These are phyloP conservation scores for Musa itinerans DNA, from an alignment of 176 grass and related monocot species.

Conservation along the genomic window DNA sequence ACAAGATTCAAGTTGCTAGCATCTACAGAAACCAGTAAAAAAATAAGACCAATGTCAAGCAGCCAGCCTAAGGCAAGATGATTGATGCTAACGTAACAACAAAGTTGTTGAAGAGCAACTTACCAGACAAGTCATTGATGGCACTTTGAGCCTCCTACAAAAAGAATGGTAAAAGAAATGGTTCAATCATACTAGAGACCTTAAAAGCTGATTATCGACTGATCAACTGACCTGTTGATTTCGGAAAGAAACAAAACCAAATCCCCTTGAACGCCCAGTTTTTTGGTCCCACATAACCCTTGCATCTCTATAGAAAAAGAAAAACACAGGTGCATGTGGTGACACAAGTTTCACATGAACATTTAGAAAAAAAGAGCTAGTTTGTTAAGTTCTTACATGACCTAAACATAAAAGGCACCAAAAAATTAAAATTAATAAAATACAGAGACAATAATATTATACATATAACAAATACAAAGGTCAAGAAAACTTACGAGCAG, in stretches of 20 bases:
- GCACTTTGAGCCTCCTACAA: constrained; percentile 88
- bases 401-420: background rate
- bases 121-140: constrained; percentile 89
- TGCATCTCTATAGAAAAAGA: constrained; percentile 42
- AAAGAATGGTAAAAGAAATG: constrained; percentile 16
- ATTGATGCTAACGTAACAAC: background rate
- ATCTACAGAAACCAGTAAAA: background rate
- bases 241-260: constrained; percentile 26
- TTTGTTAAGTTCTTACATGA: too few relatives aligned
- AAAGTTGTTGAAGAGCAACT: background rate
- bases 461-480: background rate
- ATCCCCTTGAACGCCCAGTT: constrained; percentile 21
- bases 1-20: background rate
- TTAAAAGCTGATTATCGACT: background rate
- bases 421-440: background rate
- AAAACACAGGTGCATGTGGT: constrained; percentile 21
- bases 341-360: background rate
- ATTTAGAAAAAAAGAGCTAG: too few relatives aligned
- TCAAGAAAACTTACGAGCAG: constrained; percentile 65
- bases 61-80: background rate
- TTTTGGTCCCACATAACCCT: constrained; percentile 28
- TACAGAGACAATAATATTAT: background rate
- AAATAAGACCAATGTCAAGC: background rate
- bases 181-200: constrained; percentile 5
- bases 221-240: constrained; percentile 16